A percentile compares a stretch with the other conserved stretches of the same genome.
Conservation (phyloP, 331 rosid species). For the Ulmus americana region DNA sequence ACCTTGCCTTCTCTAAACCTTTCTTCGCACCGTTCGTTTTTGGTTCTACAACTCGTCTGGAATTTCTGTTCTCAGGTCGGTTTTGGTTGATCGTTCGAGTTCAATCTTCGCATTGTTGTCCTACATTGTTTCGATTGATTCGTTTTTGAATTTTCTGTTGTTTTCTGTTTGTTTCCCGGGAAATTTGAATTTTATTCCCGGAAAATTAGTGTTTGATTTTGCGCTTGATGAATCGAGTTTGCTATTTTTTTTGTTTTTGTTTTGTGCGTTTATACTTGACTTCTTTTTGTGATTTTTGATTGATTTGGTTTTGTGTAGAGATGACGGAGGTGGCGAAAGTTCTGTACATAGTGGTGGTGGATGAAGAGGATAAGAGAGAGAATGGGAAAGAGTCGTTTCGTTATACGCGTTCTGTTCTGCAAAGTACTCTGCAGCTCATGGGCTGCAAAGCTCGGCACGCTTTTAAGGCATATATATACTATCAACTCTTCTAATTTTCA, state of each 20-base stretch:
- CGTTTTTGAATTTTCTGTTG: background rate
- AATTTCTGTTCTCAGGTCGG: constrained; percentile 2
- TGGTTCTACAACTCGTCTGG: background rate
- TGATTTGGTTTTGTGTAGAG: constrained; percentile 9
- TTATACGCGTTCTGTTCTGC: constrained; percentile 72
- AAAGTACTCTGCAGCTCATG: constrained; percentile 81
- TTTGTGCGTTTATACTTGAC: background rate
- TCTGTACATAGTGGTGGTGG: constrained; percentile 66
- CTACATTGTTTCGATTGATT: constrained; percentile 22
- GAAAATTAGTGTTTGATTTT: background rate
- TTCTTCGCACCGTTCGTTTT: constrained; percentile 5
- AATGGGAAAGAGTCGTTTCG: constrained; percentile 58
- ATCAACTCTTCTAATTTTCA: background rate
- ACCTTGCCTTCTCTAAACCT: background rate
- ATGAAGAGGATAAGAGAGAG: constrained; percentile 40
- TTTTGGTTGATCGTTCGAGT: background rate
- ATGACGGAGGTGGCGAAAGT: constrained; percentile 61
- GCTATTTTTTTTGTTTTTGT: background rate
- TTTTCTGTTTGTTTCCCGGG: background rate
- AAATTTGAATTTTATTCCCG: background rate
- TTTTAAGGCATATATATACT: constrained; percentile 51
- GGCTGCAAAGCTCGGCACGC: constrained; percentile 97
- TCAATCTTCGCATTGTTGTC: background rate
- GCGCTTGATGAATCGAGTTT: background rate
- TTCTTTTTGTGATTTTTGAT: constrained; percentile 16